Evolutionary conservation across 2,329 filamentous ascomycete genomes (phyloP).

Genomic region (Colletotrichum melonis): DNA sequence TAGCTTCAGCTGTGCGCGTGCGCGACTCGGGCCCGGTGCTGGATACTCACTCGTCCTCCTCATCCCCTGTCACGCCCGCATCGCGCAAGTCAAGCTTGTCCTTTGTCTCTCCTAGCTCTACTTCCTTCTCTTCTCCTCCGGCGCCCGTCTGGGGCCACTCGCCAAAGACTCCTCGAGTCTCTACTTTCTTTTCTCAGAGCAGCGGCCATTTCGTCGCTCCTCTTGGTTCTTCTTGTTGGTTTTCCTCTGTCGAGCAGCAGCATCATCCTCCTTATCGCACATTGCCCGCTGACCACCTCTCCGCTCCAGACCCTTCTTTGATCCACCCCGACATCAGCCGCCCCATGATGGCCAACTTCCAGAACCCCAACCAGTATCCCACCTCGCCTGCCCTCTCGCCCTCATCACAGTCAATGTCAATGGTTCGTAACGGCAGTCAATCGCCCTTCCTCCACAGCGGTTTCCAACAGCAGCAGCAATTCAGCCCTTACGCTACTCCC

Average conservation of each 20-base stretch:
- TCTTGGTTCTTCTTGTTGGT: conserved; percentile 64
- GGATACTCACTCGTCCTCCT: conserved; percentile 42
- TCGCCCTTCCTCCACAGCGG: conserved; percentile 75
- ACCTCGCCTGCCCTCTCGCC: conserved; percentile 74
- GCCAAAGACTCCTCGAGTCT: conserved; percentile 43
- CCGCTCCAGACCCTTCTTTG: conserved; percentile 62
- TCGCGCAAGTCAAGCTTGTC: conserved; percentile 43
- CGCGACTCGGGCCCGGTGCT: conserved; percentile 40
- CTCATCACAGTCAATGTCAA: conserved; percentile 58
- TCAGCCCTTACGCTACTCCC: conserved; percentile 65
- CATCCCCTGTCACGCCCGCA: conserved; percentile 41
- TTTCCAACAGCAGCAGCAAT: conserved; percentile 60
- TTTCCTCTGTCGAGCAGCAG: conserved; percentile 50
- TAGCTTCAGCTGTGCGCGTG: conserved; percentile 1
- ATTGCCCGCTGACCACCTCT: conserved; percentile 49
- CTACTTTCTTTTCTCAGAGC: conserved; percentile 64
- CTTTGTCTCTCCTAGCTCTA: conserved; percentile 45
- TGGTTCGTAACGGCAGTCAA: conserved; percentile 65
- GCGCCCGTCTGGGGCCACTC: conserved; percentile 44
- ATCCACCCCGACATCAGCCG: conserved; percentile 67
- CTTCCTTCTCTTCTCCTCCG: conserved; percentile 47
- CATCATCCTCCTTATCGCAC: conserved; percentile 30
- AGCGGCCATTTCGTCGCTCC: conserved; percentile 64
- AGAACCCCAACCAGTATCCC: conserved; percentile 61
- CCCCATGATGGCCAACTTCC: conserved; percentile 61